phyloP scores from a whole-genome alignment of 495 filamentous ascomycete species.

The Penicillium herquei region DNA sequence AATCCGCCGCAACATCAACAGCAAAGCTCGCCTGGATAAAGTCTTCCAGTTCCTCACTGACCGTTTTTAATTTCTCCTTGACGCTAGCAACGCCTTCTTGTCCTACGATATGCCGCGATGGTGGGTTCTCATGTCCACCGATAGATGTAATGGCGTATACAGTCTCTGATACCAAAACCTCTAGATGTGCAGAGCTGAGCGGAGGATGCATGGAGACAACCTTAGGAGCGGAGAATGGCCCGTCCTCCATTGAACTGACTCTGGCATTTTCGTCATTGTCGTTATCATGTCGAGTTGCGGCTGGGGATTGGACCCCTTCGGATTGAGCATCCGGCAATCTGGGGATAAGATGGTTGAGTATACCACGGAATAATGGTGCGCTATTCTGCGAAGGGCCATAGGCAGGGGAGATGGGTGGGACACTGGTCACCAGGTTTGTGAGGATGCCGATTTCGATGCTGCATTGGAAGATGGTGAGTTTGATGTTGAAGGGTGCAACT shows the following conservation, averaged over 20 bases:
- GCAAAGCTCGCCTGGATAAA: slow-evolving; percentile 87
- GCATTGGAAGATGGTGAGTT: slow-evolving; percentile 91
- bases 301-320: slow-evolving; percentile 7
- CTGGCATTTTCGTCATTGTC: slow-evolving; percentile 16
- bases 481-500: slow-evolving; percentile 95
- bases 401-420: slow-evolving; percentile 67
- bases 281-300: slow-evolving; percentile 15
- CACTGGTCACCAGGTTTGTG: slow-evolving; percentile 80
- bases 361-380: slow-evolving; percentile 76
- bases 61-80: slow-evolving; percentile 94
- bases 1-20: slow-evolving; percentile 65
- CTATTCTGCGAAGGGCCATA: slow-evolving; percentile 74
- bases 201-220: slow-evolving; percentile 71
- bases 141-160: slow-evolving; percentile 88
- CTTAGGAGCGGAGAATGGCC: slow-evolving; percentile 46
- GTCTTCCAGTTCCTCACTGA: slow-evolving; percentile 93
- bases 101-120: slow-evolving; percentile 89
- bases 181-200: slow-evolving; percentile 59
- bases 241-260: slow-evolving; percentile 36
- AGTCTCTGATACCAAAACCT: slow-evolving; percentile 79
- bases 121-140: slow-evolving; percentile 92
- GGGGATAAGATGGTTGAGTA: slow-evolving; percentile 70
- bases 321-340: slow-evolving; percentile 39
- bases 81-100: slow-evolving; percentile 85
- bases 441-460: slow-evolving; percentile 79